phyloP scores from a whole-genome alignment of 73 alveolate genomes.

The Tetrahymena borealis region DNA sequence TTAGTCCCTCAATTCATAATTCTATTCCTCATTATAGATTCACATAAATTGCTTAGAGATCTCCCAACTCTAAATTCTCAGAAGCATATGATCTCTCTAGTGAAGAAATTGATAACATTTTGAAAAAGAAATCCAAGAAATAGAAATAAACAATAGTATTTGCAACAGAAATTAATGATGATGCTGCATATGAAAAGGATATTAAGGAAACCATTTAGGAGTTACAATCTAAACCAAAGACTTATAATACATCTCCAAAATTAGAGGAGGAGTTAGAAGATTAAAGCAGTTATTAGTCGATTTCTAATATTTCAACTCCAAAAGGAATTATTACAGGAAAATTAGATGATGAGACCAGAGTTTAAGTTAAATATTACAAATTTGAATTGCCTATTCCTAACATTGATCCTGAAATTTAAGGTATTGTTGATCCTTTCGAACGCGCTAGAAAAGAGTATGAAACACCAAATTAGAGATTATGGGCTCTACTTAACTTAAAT shows the following conservation, averaged over 20 bases:
- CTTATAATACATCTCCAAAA: neutral
- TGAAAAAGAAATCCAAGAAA: neutral
- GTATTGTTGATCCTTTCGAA: neutral
- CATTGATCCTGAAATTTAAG: neutral
- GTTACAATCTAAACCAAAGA: neutral
- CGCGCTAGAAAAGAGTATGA: neutral
- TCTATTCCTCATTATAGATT: neutral
- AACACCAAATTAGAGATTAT: neutral
- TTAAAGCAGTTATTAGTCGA: neutral
- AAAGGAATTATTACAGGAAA: neutral
- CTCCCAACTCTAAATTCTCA: neutral
- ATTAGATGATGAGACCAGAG: neutral
- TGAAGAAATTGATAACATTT: neutral
- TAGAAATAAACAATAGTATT: neutral
- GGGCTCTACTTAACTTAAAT: slow-evolving; percentile 1
- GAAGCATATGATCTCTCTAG: neutral
- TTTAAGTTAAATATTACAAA: neutral
- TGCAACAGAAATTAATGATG: neutral
- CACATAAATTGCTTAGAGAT: neutral
- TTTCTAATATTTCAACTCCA: neutral
- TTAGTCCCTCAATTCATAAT: neutral
- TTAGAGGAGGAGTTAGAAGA: neutral
- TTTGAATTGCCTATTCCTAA: neutral
- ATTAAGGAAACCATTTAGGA: neutral
- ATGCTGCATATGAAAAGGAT: neutral